Evolutionary conservation across 2,329 filamentous ascomycete genomes (phyloP), one percentile per base, ranked within the genome.

Genomic region (Zalaria obscura): DNA sequence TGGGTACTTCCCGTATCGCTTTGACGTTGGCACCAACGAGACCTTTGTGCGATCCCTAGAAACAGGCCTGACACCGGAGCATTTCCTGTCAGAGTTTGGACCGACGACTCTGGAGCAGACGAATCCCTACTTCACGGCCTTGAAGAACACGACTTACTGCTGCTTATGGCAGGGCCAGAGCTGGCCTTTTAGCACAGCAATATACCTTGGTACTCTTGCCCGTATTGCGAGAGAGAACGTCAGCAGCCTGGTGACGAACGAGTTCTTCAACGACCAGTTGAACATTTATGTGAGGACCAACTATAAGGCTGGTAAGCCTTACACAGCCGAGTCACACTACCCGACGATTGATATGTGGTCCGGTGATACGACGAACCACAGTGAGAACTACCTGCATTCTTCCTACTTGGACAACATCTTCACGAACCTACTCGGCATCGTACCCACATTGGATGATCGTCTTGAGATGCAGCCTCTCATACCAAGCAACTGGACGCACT

Each of bases 371-470:
- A 47, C 46, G n/a, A 63, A 65, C 40, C 62, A 65, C 40, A 59
- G 54, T 2, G 63, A 66, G 47, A 55, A 67, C 47, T 68, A 68
- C 47, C 55, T 62, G 41, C 65, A 68, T 47, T 67, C 64, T 0
- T 67, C 63, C 1, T 63, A 65, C 45, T 57, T 65, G 25, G 63
- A 68, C 50, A 63, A 67, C 43, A 55, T 68, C 4, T 60, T 68
- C 37, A 62, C 64, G 5, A 62, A 65, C 2, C 51, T 68, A 2
- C 44, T 68, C 9, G 65, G 65, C 3, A 56, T 68, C 5, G 46
- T 63, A 9, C 60, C 62, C 3, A 58, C 56, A 6, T 44, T 59
- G 5, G 61, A 63, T n/a, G 52, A 66, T 40, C 53, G 47, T 1
- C 49, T 68, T 27, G 46, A 55, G 3, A 53, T 68, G 33, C 56